phyloP scores from a whole-genome alignment of 2,329 filamentous ascomycete genomes.

The Rhynchosporium agropyri region DNA sequence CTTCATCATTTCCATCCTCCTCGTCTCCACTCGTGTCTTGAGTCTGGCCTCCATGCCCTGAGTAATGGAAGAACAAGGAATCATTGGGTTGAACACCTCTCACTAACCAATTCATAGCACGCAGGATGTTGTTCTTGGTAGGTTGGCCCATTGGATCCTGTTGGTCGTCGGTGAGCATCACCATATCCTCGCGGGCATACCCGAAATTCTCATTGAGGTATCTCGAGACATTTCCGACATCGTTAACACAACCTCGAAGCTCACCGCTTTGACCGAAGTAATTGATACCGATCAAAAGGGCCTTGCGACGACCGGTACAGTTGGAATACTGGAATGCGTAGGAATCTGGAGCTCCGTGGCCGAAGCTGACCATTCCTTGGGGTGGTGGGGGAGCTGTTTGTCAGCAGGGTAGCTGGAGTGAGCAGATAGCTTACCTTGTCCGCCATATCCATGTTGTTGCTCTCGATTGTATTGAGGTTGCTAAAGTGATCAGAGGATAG shows the following conservation, averaged over 20 bases:
- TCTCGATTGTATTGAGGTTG: slow-evolving; percentile 12
- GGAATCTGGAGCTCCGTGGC: slow-evolving; percentile 74
- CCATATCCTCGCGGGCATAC: slow-evolving; percentile 95
- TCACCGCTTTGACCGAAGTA: slow-evolving; percentile 92
- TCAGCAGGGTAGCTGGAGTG: slow-evolving; percentile 1
- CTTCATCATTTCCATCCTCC: slow-evolving; percentile 79
- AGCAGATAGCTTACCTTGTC: slow-evolving; percentile 14
- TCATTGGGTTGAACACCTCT: slow-evolving; percentile 92
- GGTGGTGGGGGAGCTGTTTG: slow-evolving; percentile 48
- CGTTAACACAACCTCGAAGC: slow-evolving; percentile 91
- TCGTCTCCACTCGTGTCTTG: slow-evolving; percentile 78
- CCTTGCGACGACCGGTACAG: slow-evolving; percentile 86
- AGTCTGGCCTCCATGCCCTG: slow-evolving; percentile 82
- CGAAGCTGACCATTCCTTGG: slow-evolving; percentile 69
- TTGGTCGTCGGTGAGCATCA: slow-evolving; percentile 92
- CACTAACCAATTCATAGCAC: slow-evolving; percentile 98
- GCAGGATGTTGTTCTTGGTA: slow-evolving; percentile 89
- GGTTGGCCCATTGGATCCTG: slow-evolving; percentile 96
- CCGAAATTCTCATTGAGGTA: slow-evolving; percentile 88
- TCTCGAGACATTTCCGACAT: slow-evolving; percentile 95
- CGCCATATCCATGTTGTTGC: slow-evolving; percentile 12
- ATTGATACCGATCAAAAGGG: slow-evolving; percentile 90
- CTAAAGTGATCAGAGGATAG: slow-evolving; percentile 2
- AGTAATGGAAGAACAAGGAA: slow-evolving; percentile 96
- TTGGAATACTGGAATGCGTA: slow-evolving; percentile 91